Evolutionary conservation across 2,329 filamentous ascomycete species (phyloP).

Genomic region (Fusarium sp.): DNA sequence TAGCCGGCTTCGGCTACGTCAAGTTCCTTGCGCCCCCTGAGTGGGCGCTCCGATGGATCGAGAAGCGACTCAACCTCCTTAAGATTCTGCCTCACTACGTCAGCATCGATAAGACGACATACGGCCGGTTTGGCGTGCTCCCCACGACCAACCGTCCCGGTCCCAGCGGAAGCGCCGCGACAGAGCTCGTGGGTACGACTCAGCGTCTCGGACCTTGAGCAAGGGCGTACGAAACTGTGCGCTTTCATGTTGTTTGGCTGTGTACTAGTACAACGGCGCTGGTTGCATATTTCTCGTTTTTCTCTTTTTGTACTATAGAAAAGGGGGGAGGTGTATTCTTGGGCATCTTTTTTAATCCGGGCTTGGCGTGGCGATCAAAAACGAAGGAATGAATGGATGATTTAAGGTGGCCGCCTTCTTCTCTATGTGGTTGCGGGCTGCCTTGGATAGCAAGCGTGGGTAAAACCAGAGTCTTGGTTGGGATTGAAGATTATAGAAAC

Average conservation of each 20-base stretch:
- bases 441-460: slow-evolving; percentile 17
- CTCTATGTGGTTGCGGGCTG: neutral
- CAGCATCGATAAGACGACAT: slow-evolving; percentile 94
- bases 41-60: slow-evolving; percentile 84
- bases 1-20: slow-evolving; percentile 85
- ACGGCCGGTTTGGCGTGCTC: slow-evolving; percentile 88
- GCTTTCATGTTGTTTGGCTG: slow-evolving; percentile 22
- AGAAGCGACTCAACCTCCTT: slow-evolving; percentile 85
- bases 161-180: slow-evolving; percentile 54
- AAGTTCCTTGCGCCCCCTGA: slow-evolving; percentile 91
- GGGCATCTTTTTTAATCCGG: slow-evolving; percentile 20
- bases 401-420: slow-evolving; percentile 5
- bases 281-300: slow-evolving; percentile 6
- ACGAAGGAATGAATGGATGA: slow-evolving; percentile 22
- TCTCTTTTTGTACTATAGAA: slow-evolving; percentile 37
- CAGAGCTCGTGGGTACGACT: slow-evolving; percentile 67
- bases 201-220: slow-evolving; percentile 74
- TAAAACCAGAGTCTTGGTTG: neutral
- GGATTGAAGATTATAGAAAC: slow-evolving; percentile 7
- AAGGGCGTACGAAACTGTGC: slow-evolving; percentile 3
- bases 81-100: slow-evolving; percentile 89
- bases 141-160: slow-evolving; percentile 61
- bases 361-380: slow-evolving; percentile 28
- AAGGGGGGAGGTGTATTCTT: slow-evolving; percentile 13
- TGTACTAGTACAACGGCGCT: slow-evolving; percentile 10